A percentile compares a stretch with the other conserved stretches of the same genome.
phyloP scores from a whole-genome alignment of 2,329 filamentous ascomycete genomes.

The Epichloe brachyelytri region DNA sequence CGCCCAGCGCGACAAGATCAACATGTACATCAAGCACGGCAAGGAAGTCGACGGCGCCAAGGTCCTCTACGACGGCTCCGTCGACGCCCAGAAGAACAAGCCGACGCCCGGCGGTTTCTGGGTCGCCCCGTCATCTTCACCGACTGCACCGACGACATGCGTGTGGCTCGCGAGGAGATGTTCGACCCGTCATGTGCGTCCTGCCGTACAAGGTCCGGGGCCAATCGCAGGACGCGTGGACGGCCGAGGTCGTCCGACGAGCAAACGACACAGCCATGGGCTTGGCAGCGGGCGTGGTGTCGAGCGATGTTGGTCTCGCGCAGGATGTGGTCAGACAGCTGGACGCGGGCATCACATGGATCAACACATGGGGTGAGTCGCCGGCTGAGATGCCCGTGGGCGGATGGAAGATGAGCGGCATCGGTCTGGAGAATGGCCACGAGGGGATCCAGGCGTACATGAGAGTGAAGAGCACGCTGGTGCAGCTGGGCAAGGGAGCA shows the following conservation, averaged over 20 bases:
- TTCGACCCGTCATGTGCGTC: conserved; percentile 78
- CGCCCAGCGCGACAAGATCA: conserved; percentile 63
- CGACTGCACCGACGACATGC: conserved; percentile 73
- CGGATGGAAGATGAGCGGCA: conserved; percentile 81
- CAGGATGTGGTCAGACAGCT: conserved; percentile 59
- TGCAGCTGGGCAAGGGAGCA: conserved; percentile 61
- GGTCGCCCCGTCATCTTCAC: conserved; percentile 74
- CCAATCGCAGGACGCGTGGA: conserved; percentile 19
- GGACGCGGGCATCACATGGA: conserved; percentile 80
- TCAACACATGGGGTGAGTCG: conserved; percentile 88
- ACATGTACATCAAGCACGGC: conserved; percentile 64
- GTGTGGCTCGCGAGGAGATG: conserved; percentile 69
- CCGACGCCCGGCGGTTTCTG: conserved; percentile 57
- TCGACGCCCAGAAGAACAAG: conserved; percentile 38
- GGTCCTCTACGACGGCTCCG: conserved; percentile 57
- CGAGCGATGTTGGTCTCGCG: conserved; percentile 58
- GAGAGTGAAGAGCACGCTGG: conserved; percentile 74
- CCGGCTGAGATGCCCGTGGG: conserved; percentile 88
- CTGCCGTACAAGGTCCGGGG: conserved; percentile 50
- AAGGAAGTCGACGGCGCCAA: conserved; percentile 59
- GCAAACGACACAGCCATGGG: conserved; percentile 70
- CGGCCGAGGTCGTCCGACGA: conserved; percentile 56
- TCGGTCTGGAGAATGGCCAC: conserved; percentile 77
- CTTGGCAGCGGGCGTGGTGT: conserved; percentile 75
- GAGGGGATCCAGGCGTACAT: conserved; percentile 72